Conservation (phyloP, 2,329 filamentous ascomycete genomes). For the Lizonia empirigonia region DNA sequence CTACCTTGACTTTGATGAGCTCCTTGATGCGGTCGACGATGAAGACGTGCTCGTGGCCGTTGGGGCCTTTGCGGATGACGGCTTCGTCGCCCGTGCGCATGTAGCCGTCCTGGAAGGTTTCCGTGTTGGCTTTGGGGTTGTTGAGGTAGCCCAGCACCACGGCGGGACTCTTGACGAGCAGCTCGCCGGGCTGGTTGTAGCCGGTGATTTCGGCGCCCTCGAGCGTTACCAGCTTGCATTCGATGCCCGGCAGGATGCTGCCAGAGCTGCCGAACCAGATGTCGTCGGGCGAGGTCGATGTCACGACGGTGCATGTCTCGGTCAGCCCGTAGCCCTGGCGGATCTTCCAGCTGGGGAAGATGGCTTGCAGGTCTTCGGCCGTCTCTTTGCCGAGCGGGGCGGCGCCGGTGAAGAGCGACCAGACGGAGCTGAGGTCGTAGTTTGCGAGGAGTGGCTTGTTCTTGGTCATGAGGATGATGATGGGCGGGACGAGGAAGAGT, state of each 20-base stretch:
- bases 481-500: conserved; percentile 77
- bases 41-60: conserved; percentile 79
- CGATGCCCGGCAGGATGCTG: conserved; percentile 67
- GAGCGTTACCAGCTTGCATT: conserved; percentile 68
- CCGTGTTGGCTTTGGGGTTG: conserved; percentile 79
- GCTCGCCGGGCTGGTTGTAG: conserved; percentile 78
- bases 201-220: conserved; percentile 73
- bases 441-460: conserved; percentile 65
- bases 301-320: conserved; percentile 75
- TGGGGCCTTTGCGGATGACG: conserved; percentile 63
- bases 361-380: conserved; percentile 64
- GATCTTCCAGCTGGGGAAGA: conserved; percentile 69
- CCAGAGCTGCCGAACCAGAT: conserved; percentile 75
- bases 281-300: conserved; percentile 65
- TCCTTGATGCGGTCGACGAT: conserved; percentile 84
- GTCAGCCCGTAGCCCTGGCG: conserved; percentile 80
- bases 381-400: conserved; percentile 79
- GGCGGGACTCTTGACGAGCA: conserved; percentile 72
- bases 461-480: conserved; percentile 77
- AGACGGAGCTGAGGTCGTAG: conserved; percentile 74
- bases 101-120: conserved; percentile 80
- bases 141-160: conserved; percentile 84
- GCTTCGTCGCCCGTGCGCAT: conserved; percentile 76
- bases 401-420: conserved; percentile 72
- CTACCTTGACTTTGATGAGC: conserved; percentile 78